A percentile compares a stretch with the other conserved stretches of the same genome.
Evolutionary conservation across 257 asterid species (phyloP).

Genomic region (Craterostigma plantagineum): DNA sequence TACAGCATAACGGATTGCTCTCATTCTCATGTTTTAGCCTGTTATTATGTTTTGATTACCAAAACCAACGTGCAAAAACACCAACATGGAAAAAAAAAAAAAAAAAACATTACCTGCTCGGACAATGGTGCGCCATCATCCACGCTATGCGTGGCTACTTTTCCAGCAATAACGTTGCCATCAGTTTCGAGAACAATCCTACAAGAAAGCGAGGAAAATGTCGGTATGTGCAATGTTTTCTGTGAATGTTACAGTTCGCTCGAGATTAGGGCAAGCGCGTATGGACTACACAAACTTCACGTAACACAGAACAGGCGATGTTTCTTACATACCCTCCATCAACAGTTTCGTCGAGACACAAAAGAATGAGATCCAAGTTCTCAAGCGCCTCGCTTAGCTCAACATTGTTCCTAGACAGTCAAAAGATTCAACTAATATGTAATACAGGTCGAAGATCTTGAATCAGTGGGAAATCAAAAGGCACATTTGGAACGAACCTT

Average conservation of each 20-base stretch:
- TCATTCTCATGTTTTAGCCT: too few relatives aligned
- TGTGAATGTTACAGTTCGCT: too few relatives aligned
- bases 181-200: conserved; percentile 92
- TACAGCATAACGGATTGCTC: too few relatives aligned
- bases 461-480: conserved; percentile 1
- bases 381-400: conserved; percentile 94
- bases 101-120: conserved; percentile 53
- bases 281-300: too few relatives aligned
- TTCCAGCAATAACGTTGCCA: conserved; percentile 72
- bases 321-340: conserved; percentile 83
- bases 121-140: conserved; percentile 86
- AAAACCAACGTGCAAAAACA: background rate
- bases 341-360: conserved; percentile 88
- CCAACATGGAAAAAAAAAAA: background rate
- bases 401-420: conserved; percentile 53
- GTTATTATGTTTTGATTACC: too few relatives aligned
- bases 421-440: background rate
- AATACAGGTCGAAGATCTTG: conserved; percentile 2
- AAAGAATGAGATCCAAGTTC: conserved; percentile 74
- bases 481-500: conserved; percentile 34
- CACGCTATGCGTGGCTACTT: conserved; percentile 59
- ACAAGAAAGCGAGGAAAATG: conserved; percentile 3
- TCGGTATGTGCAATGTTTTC: too few relatives aligned
- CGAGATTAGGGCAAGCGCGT: too few relatives aligned
- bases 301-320: too few relatives aligned